These are phyloP conservation scores for Coemansia sp. DNA, from an alignment of 192 early-diverging fungal species.

Conservation along the genomic window DNA sequence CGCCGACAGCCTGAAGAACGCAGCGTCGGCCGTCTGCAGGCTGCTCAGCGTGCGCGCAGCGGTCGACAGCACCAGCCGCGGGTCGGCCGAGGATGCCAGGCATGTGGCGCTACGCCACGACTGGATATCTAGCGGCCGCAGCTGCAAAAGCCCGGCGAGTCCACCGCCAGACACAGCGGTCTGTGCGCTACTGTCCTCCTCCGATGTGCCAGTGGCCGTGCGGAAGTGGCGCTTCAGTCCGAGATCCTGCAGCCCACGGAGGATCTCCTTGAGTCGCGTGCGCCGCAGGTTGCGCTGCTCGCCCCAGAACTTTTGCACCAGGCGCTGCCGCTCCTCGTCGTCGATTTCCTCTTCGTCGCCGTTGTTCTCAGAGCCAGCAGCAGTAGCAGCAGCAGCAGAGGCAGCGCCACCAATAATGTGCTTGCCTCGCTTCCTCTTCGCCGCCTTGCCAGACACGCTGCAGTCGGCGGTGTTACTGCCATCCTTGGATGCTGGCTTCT, in stretches of 20 bases:
- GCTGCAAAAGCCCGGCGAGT: constrained; percentile 11
- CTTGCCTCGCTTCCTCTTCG: background rate
- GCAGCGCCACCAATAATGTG: background rate
- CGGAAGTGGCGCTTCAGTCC: constrained; percentile 41
- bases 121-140: constrained; percentile 21
- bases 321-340: constrained; percentile 48
- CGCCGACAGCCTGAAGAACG: constrained; percentile 35
- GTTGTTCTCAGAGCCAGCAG: background rate
- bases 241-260: constrained; percentile 38
- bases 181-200: background rate
- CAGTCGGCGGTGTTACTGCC: background rate
- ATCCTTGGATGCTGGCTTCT: constrained; percentile 1
- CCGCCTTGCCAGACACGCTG: background rate
- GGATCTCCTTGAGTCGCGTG: constrained; percentile 50
- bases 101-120: constrained; percentile 18
- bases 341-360: constrained; percentile 30
- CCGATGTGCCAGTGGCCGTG: background rate
- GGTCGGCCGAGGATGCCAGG: background rate
- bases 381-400: too few species aligned
- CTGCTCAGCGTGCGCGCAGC: constrained; percentile 4
- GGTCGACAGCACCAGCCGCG: constrained; percentile 3
- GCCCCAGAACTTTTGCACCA: constrained; percentile 48
- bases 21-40: constrained; percentile 34
- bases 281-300: constrained; percentile 53
- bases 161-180: background rate